Evolutionary conservation across 345 rosid species (phyloP), one percentile per base, ranked within the genome.

Genomic region (Populus ilicifolia): DNA sequence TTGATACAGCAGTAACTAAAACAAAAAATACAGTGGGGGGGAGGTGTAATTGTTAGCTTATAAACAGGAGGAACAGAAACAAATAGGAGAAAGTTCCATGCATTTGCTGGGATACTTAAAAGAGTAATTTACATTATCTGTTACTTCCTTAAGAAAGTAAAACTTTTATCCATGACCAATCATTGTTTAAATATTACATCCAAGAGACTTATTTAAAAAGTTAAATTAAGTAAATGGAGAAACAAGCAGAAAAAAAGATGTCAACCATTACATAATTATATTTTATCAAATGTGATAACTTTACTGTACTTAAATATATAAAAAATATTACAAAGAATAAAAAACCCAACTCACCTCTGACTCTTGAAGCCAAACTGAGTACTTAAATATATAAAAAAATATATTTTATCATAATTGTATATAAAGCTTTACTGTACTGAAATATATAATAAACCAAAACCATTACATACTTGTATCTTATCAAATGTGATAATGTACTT

Each of bases 1-100:
- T 81, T 77, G 87, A 80, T n/a, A 77, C 90, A 56, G 85, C 85
- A 8, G 68, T 72, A 77, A 89, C 94, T 91, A 81, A 77, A 74
- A 67, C 35, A 77, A 2, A 21, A 25, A 66, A 50, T 39, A 67
- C 16, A 64, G 13, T 46, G 38, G 29, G 39, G 44, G 29, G 25
- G 38, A 9, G 5, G 44, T 33, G 70, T 0, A 21, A 27, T 41
- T 23, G 61, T 74, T 39, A 62, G 70, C 62, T 66, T 48, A 27
- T 70, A 16, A 10, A 17, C 46, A 7, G 35, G 56, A 21, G 13
- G 39, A 73, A 61, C 20, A 38, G 14, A 38, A 52, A n/a, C 27
- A 52, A 75, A 9, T 17, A 67, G 25, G n/a, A 35, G 27, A 29
- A 46, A 7, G 8, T 29, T 27, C 52, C 59, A 70, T 16, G 20